These are phyloP conservation scores for Wallacemonas sp. DNA, from an alignment of 208 protist genomes.

Conservation along the genomic window DNA sequence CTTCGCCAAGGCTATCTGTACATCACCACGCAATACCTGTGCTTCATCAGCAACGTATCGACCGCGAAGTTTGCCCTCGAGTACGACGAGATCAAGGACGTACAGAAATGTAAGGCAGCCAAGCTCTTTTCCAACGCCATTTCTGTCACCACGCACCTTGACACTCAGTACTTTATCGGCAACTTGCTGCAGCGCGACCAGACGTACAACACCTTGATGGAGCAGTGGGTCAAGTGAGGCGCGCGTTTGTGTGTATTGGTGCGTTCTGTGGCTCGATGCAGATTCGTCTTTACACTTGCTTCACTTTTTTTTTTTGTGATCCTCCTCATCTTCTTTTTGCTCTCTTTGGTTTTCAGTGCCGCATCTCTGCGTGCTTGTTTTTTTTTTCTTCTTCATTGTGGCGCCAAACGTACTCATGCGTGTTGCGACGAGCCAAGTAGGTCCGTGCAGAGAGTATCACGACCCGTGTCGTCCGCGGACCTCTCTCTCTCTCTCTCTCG, in stretches of 20 bases:
- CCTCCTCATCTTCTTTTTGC: too few relatives aligned
- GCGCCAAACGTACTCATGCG: too few relatives aligned
- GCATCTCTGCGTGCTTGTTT: too few relatives aligned
- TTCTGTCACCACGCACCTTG: constrained; percentile 66
- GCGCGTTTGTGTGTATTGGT: neutral
- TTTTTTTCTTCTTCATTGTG: too few relatives aligned
- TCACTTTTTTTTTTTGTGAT: too few relatives aligned
- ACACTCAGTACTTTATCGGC: constrained; percentile 57
- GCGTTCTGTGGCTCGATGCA: too few relatives aligned
- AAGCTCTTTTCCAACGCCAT: constrained; percentile 79
- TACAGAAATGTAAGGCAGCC: constrained; percentile 62
- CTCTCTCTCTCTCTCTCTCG: too few relatives aligned
- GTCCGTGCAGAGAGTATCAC: too few relatives aligned
- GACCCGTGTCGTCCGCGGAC: too few relatives aligned
- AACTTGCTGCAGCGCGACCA: constrained; percentile 75
- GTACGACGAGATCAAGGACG: constrained; percentile 84
- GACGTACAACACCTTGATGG: constrained; percentile 69
- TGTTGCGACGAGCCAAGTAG: too few relatives aligned
- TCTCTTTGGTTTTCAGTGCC: too few relatives aligned
- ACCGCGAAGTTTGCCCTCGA: constrained; percentile 58
- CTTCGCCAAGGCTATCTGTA: constrained; percentile 63
- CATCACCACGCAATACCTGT: constrained; percentile 70
- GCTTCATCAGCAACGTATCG: constrained; percentile 52
- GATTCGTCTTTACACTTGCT: too few relatives aligned
- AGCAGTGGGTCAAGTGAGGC: constrained; percentile 59